Percentiles rank a stretch among this genome's conserved stretches.
Evolutionary conservation across 1,284 basidiomycete species (phyloP).

Genomic region (Austroboletus niveus): DNA sequence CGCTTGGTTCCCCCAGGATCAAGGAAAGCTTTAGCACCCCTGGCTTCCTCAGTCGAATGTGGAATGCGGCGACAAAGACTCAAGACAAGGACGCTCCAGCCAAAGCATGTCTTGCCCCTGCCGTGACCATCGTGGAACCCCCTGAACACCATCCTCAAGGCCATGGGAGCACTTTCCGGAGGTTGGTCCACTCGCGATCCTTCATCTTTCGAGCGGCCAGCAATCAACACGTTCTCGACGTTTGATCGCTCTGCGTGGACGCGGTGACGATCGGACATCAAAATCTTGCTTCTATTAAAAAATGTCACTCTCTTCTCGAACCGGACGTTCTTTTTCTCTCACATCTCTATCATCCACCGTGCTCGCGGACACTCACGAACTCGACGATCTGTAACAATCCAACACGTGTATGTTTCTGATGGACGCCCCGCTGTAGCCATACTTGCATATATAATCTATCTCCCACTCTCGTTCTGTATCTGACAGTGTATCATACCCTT

Average conservation of each 20-base stretch:
- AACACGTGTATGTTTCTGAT: slow-evolving; percentile 21
- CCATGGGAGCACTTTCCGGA: slow-evolving; percentile 32
- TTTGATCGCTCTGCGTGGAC: slow-evolving; percentile 18
- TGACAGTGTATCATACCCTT: slow-evolving; percentile 27
- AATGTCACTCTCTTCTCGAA: slow-evolving; percentile 16
- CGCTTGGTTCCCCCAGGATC: slow-evolving; percentile 20
- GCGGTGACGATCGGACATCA: slow-evolving; percentile 16
- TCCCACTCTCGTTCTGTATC: slow-evolving; percentile 34
- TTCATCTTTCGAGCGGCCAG: slow-evolving; percentile 39
- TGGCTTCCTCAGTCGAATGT: slow-evolving; percentile 64
- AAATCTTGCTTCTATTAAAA: slow-evolving; percentile 27
- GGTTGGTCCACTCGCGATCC: slow-evolving; percentile 45
- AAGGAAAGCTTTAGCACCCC: slow-evolving; percentile 33
- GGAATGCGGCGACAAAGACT: slow-evolving; percentile 54
- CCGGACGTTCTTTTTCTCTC: slow-evolving; percentile 19
- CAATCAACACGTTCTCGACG: slow-evolving; percentile 29
- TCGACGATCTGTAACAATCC: not conserved
- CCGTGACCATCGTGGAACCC: slow-evolving; percentile 35
- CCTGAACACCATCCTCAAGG: slow-evolving; percentile 30
- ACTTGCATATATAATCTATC: slow-evolving; percentile 22
- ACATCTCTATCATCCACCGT: slow-evolving; percentile 28
- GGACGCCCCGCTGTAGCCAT: slow-evolving; percentile 29
- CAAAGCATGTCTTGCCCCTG: slow-evolving; percentile 29
- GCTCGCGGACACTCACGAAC: slow-evolving; percentile 22
- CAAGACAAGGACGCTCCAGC: slow-evolving; percentile 35